Base-by-base conservation (phyloP, 2,329 filamentous ascomycete genomes). In the Pseudogymnoascus sp. region DNA sequence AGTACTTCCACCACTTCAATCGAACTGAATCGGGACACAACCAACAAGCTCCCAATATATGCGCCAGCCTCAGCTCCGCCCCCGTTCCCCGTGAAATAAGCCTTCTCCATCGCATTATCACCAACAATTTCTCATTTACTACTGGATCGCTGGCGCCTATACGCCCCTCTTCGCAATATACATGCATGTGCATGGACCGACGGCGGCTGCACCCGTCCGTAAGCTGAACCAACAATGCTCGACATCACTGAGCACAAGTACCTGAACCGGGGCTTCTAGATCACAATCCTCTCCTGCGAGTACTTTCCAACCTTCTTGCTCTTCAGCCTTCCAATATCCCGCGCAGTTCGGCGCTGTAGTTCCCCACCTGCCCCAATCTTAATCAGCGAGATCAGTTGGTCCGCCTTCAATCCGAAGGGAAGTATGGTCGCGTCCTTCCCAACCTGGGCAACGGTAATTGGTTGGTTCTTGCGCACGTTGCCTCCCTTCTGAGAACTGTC, bases 241-340 rank as follows among this genome's bases (percentile, higher is more conserved):
- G 25, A 60, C 59, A 60, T 42, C 59, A 60, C 5, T 60, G 33
- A 60, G 33, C 59, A 11, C 11, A 60, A 23, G 33, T 42, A 60
- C 40, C 35, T 62, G 18, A n/a, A 16, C 12, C 6, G 5, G 18
- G 59, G 18, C 11, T 21, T 38, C n/a, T 80, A 91, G 70, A 91
- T 78, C 61, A 82, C 75, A 69, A 96, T 86, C 75, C 85, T 84
- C 77, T 96, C 91, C 67, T 93, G 82, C 56, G 89, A 91, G 77
- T 97, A 96, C 68, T 87, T 85, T 63, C 89, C 89, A 66, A 92
- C 88, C 73, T 87, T 87, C 77, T 90, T 89, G 72, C 89, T 91
- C 71, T 89, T 84, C 73, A 95, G 76, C 75, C 89, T 85, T 16
- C 89, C 90, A 64, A 87, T 86, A 77, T 96, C 89, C 74, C 91